Base-by-base conservation (phyloP, 78 protist genomes). In the Mastigamoeba balamuthi region DNA sequence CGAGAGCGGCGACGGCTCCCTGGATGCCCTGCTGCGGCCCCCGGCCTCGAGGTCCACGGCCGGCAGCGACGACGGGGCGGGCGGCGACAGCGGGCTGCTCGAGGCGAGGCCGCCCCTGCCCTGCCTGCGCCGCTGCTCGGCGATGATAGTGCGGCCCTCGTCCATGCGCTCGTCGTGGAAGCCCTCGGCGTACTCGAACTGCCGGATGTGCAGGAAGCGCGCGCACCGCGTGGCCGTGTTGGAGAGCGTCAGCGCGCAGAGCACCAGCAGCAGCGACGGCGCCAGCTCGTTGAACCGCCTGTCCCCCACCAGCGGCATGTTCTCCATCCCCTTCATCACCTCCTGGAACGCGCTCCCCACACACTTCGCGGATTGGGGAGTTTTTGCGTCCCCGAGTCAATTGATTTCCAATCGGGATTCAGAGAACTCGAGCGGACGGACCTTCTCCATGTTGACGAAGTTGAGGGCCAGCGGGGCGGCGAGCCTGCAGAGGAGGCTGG, bases 381-480 rank as follows among this genome's bases (percentile, higher is more conserved):
- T 17, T 25, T 48, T 17, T 48, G 17, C 58, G 58, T 17, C 58
- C 58, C 17, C 58, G 58, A 17, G 35, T 48, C 17, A 17, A 25
- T 48, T 48, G 35, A 25, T 17, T 48, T 48, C 58, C 17, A 48
- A 17, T 17, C 58, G 58, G 17, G 58, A n/a, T n/a, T n/a, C n/a
- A n/a, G n/a, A n/a, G n/a, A n/a, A n/a, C n/a, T n/a, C n/a, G n/a
- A n/a, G n/a, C n/a, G n/a, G n/a, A 48, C 17, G 58, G 58, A 48
- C 17, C 17, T 48, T 48, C 17, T 25, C 36, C 36, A 66, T 28
- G n/a, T 30, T 17, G 9, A 66, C 64, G 10, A 66, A 66, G 10
- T 66, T 66, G 65, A 66, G 10, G 9, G 70, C 70, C n/a, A 66
- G 70, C 70, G 70, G 70, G 37, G 70, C 30, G 29, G 30, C 70